Conservation (phyloP, 257 asterid genomes). For the Cinchona pubescens region DNA sequence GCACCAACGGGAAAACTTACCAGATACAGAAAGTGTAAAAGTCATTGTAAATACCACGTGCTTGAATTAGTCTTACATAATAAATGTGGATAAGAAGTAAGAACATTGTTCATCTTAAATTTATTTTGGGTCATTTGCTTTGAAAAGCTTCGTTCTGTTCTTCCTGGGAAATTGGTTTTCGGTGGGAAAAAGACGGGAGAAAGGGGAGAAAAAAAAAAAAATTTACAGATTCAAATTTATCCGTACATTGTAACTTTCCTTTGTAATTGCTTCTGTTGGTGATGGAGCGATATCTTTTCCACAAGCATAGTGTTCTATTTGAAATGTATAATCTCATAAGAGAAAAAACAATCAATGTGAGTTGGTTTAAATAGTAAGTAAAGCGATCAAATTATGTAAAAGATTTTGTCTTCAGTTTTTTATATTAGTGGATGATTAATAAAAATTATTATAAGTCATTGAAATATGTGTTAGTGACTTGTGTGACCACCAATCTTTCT, state of each 20-base stretch:
- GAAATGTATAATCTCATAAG: neutral
- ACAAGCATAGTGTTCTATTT: neutral
- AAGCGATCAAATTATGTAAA: too few relatives aligned
- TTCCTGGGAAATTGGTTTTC: neutral
- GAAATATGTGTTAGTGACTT: too few relatives aligned
- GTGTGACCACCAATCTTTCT: too few relatives aligned
- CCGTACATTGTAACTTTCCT: neutral
- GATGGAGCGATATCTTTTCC: neutral
- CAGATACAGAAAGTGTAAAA: constrained; percentile 34
- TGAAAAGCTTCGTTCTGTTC: neutral
- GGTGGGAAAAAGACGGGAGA: neutral
- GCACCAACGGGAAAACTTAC: constrained; percentile 23
- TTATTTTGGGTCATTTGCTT: neutral
- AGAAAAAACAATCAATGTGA: neutral
- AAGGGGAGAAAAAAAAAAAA: neutral
- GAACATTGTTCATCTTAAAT: constrained; percentile 7
- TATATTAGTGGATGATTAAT: too few relatives aligned
- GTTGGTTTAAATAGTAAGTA: too few relatives aligned
- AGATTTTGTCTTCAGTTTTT: too few relatives aligned
- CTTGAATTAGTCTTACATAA: constrained; percentile 17
- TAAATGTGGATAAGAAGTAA: too few relatives aligned
- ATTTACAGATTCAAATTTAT: neutral
- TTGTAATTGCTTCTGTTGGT: neutral
- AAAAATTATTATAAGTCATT: too few relatives aligned
- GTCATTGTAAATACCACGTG: constrained; percentile 48